These are phyloP conservation scores for Gnomoniopsis sp. DNA, from an alignment of 2,329 filamentous ascomycete species.

Conservation along the genomic window DNA sequence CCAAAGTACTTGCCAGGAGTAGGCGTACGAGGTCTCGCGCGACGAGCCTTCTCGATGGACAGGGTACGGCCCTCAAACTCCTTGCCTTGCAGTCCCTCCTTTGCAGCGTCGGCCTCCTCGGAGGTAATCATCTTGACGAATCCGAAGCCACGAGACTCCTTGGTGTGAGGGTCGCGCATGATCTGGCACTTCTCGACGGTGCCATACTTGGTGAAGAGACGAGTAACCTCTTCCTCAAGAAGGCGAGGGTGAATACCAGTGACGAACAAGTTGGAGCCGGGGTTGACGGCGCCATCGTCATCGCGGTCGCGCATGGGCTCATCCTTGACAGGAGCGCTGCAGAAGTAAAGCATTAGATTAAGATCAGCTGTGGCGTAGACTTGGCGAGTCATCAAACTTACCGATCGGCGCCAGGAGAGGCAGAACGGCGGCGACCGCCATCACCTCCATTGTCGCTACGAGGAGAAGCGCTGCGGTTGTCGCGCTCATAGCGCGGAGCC, in stretches of 20 bases:
- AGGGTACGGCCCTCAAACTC: constrained; percentile 91
- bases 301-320: constrained; percentile 40
- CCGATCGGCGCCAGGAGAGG: constrained; percentile 56
- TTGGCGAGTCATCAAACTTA: constrained; percentile 27
- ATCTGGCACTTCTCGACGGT: constrained; percentile 99
- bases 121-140: constrained; percentile 99
- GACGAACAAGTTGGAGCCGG: constrained; percentile 97
- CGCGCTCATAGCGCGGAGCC: constrained; percentile 62
- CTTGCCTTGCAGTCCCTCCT: constrained; percentile 93
- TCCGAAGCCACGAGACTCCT: constrained; percentile 96
- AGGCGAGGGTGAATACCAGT: constrained; percentile 95
- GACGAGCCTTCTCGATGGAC: constrained; percentile 98
- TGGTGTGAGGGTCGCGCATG: constrained; percentile 97
- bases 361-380: not conserved
- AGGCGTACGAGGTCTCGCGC: constrained; percentile 88
- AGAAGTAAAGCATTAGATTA: not conserved
- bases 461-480: constrained; percentile 64
- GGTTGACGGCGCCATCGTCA: constrained; percentile 74
- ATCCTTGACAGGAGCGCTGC: constrained; percentile 46
- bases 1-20: constrained; percentile 99
- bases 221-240: constrained; percentile 83
- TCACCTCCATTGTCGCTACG: constrained; percentile 62
- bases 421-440: constrained; percentile 55
- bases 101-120: constrained; percentile 93
- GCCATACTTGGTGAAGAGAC: constrained; percentile 97